Percentiles rank a stretch among this genome's conserved stretches.
Conservation (phyloP, 2,329 filamentous ascomycete genomes). For the Graphium sp. region DNA sequence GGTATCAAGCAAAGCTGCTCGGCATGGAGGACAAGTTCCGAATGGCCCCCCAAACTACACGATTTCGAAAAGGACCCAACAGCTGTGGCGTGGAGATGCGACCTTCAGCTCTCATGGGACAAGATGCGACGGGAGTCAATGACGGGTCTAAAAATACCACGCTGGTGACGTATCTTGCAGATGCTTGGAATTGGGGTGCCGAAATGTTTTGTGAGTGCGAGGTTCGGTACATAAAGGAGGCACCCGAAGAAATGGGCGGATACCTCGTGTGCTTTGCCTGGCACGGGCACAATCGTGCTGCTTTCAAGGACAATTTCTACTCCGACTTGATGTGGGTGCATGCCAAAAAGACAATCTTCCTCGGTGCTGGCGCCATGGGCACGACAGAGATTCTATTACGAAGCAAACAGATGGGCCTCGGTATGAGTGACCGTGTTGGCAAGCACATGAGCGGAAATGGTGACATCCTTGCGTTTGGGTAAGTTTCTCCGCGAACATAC, state of each 20-base stretch:
- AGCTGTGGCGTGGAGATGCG: slow-evolving; percentile 48
- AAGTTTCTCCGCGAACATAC: slow-evolving; percentile 8
- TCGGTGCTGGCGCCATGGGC: slow-evolving; percentile 47
- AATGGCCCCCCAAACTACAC: slow-evolving; percentile 42
- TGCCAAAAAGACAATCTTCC: slow-evolving; percentile 46
- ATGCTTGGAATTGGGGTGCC: slow-evolving; percentile 57
- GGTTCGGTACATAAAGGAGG: slow-evolving; percentile 43
- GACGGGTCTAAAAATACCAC: slow-evolving; percentile 53
- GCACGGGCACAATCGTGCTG: slow-evolving; percentile 39
- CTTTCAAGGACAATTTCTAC: slow-evolving; percentile 35
- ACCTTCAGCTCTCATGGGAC: slow-evolving; percentile 39
- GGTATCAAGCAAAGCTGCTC: slow-evolving; percentile 35
- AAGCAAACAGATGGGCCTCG: slow-evolving; percentile 39
- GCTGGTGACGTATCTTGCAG: slow-evolving; percentile 48
- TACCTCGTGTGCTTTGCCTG: slow-evolving; percentile 50
- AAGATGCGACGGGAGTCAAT: slow-evolving; percentile 47
- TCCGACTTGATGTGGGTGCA: slow-evolving; percentile 51
- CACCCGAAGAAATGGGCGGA: slow-evolving; percentile 25
- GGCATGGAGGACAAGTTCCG: slow-evolving; percentile 34
- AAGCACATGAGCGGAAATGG: slow-evolving; percentile 49
- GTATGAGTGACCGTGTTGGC: slow-evolving; percentile 39
- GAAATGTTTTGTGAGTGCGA: slow-evolving; percentile 57
- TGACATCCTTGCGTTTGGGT: slow-evolving; percentile 47
- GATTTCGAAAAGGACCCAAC: slow-evolving; percentile 43
- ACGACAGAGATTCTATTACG: slow-evolving; percentile 49